Base-by-base conservation (phyloP, 23 red algal species). In the Gracilaria caudata region DNA sequence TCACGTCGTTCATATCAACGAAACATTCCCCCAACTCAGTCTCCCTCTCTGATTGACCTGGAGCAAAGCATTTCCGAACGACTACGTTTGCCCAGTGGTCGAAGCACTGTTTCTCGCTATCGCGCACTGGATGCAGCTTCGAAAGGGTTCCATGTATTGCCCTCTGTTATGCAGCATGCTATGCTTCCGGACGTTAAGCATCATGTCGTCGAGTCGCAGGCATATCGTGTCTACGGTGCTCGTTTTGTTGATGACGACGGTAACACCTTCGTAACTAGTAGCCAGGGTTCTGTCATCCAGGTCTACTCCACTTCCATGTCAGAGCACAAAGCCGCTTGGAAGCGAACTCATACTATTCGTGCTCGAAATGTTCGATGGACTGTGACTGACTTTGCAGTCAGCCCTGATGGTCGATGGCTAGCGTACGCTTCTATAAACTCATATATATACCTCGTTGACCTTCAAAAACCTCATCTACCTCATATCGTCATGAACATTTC, bases 221-320 rank as follows among this genome's bases (percentile, higher is more conserved):
- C 45, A 17, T 26, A 79, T 30, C 68, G 84, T 30, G 73, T 89
- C 23, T 89, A 89, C 39, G 73, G 73, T 0, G 84, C 71, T 28
- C 68, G 72, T 64, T 89, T 89, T 66, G 72, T 79, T 0, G 68
- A 73, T 9, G 58, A 65, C 8, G 30, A 65, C 39, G 84, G 84
- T 77, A 21, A 56, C 60, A 17, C 19, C 1, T 92, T 92, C 54
- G 79, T 92, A 10, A 82, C 88, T 1, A 82, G 61, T 30, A 66
- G 40, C 25, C 88, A 92, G 79, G 65, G 81, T 19, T 53, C 51
- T 26, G 49, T 30, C n/a, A 58, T 92, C 37, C 78, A 79, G 28
- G 78, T 82, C n/a, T 92, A 92, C 51, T 47, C 81, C n/a, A 90
- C 87, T 51, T 55, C 61, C 65, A 73, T 71, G 61, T 89, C 57